Conservation (phyloP, 2,329 filamentous ascomycete genomes). For the Aspergillus sclerotialis region DNA sequence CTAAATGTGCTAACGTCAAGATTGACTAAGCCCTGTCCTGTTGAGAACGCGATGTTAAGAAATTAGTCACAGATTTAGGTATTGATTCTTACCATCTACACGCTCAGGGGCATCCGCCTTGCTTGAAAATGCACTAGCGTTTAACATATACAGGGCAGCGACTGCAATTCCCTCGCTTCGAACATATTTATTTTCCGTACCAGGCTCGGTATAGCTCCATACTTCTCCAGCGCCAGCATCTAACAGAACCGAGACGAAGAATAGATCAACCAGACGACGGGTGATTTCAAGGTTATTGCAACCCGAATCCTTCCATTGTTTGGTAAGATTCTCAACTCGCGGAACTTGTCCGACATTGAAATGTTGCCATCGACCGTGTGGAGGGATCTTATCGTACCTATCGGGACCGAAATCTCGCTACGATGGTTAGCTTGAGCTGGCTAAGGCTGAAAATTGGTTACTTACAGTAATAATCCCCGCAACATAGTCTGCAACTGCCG, state of each 20-base stretch:
- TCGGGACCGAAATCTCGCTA: conserved; percentile 48
- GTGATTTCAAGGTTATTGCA: conserved; percentile 45
- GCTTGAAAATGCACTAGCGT: conserved; percentile 32
- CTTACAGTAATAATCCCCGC: conserved; percentile 37
- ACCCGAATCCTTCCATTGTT: conserved; percentile 38
- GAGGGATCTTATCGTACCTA: conserved; percentile 42
- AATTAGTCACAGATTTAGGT: neutral
- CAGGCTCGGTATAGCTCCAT: conserved; percentile 42
- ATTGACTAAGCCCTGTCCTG: conserved; percentile 27
- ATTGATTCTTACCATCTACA: conserved; percentile 33
- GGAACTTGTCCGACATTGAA: conserved; percentile 53
- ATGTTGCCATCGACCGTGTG: conserved; percentile 58
- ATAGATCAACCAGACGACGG: conserved; percentile 54
- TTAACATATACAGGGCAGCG: conserved; percentile 46
- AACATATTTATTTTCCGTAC: conserved; percentile 20
- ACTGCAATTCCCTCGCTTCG: conserved; percentile 49
- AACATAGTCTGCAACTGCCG: conserved; percentile 38
- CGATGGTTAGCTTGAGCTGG: conserved; percentile 1
- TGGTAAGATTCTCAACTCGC: conserved; percentile 42
- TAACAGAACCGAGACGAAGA: conserved; percentile 55
- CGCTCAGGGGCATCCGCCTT: conserved; percentile 8
- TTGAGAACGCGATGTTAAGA: neutral
- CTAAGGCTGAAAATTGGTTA: neutral
- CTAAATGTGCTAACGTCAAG: conserved; percentile 29
- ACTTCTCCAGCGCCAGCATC: conserved; percentile 49